phyloP scores from a whole-genome alignment of 2,329 filamentous ascomycete species.

The Diaporthe vaccinii region DNA sequence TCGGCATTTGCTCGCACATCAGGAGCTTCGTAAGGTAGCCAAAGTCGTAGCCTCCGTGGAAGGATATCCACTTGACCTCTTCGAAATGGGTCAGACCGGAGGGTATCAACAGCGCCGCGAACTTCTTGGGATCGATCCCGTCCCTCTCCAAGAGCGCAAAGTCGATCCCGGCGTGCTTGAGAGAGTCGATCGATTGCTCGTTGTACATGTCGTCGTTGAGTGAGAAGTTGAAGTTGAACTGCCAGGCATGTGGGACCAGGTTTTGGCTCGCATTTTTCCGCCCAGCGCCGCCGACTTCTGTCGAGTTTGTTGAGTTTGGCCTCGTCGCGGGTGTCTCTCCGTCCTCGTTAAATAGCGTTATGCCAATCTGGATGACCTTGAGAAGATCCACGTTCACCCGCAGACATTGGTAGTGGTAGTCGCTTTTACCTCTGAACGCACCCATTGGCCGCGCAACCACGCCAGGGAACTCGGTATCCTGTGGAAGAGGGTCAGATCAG shows the following conservation, averaged over 20 bases:
- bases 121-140: conserved; percentile 90
- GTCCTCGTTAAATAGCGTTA: conserved; percentile 92
- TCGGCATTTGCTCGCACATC: conserved; percentile 84
- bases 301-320: conserved; percentile 62
- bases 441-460: conserved; percentile 97
- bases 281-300: conserved; percentile 54
- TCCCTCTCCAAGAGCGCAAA: conserved; percentile 86
- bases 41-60: conserved; percentile 98
- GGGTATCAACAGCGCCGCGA: conserved; percentile 89
- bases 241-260: conserved; percentile 90
- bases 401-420: conserved; percentile 98
- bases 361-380: conserved; percentile 96
- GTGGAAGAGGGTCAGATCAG: conserved; percentile 41
- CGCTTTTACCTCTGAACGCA: conserved; percentile 92
- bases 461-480: conserved; percentile 99
- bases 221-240: conserved; percentile 99
- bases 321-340: conserved; percentile 87
- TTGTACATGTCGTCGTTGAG: conserved; percentile 98
- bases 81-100: conserved; percentile 91
- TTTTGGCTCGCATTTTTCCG: conserved; percentile 57
- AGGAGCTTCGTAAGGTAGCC: conserved; percentile 97
- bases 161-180: conserved; percentile 93
- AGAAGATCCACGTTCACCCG: conserved; percentile 97
- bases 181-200: conserved; percentile 91
- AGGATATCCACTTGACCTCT: conserved; percentile 95